Percentiles rank a stretch among this genome's conserved stretches.
These are phyloP conservation scores for Yamadazyma dushanensis DNA, from an alignment of 1,139 yeast species.

Conservation along the genomic window DNA sequence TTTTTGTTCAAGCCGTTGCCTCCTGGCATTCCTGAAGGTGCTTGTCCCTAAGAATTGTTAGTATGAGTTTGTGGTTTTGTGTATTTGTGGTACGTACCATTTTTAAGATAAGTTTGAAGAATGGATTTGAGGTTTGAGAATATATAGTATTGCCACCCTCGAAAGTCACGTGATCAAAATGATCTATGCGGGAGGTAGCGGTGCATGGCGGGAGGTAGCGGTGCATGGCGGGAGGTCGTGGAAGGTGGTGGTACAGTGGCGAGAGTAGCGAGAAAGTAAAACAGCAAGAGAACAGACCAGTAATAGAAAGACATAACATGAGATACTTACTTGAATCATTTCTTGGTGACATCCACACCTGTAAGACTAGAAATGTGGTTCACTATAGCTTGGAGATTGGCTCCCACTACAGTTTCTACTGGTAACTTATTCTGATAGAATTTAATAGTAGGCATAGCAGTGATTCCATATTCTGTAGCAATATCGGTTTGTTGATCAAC, in stretches of 20 bases:
- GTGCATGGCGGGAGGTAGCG: too few species aligned
- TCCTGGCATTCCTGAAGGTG: conserved; percentile 73
- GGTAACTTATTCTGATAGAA: conserved; percentile 76
- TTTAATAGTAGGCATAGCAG: conserved; percentile 88
- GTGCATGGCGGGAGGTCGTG: neutral
- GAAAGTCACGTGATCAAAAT: too few species aligned
- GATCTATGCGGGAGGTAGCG: too few species aligned
- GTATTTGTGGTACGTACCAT: neutral
- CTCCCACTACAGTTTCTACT: conserved; percentile 78
- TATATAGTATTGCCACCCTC: conserved; percentile 2
- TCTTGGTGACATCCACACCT: conserved; percentile 12
- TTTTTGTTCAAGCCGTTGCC: conserved; percentile 57
- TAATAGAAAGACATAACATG: too few species aligned
- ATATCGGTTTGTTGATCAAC: conserved; percentile 62
- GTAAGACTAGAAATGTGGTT: conserved; percentile 12
- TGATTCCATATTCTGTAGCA: conserved; percentile 70
- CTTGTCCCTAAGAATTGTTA: conserved; percentile 59
- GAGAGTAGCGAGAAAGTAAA: neutral
- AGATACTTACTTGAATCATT: conserved; percentile 2
- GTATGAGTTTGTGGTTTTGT: conserved; percentile 9
- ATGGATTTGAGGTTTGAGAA: neutral
- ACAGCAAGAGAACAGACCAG: too few species aligned
- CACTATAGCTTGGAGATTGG: conserved; percentile 26
- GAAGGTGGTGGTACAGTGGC: neutral
- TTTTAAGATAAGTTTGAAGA: neutral